Evolutionary conservation across 1,284 basidiomycete species (phyloP), one percentile per base, ranked within the genome.

Genomic region (Microbotryum violaceum): DNA sequence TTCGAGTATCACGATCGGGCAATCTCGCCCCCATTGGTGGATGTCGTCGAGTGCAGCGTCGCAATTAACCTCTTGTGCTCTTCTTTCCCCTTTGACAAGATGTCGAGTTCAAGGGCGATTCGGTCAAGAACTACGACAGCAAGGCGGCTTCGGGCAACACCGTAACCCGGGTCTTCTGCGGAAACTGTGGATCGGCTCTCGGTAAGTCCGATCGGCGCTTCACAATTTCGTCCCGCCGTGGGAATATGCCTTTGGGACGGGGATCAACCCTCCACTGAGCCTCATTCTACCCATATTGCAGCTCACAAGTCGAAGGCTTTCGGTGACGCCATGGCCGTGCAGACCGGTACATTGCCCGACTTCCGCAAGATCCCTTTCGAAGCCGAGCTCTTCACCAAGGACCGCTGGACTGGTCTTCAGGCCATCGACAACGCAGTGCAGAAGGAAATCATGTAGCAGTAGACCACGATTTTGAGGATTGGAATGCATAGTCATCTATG

Each of bases 351-450:
- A 6, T 31, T 70, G 12, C 65, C 66, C 23, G 65, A 64, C 33
- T 71, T 71, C 61, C 44, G 52, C 46, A 60, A 60, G 48, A 62
- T 72, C 49, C 65, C 67, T 7, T 70, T 70, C 58, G 66, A 12
- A 8, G 61, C 66, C 37, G 72, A 73, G 54, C 62, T 72, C 31
- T 73, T 70, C 56, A 62, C 62, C 49, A 70, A 71, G 62, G 60
- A 69, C 44, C 62, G 69, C 56, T 72, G 66, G 66, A 44, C 60
- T 27, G 66, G 63, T 31, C 31, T 72, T 21, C 45, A 60, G 33
- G 27, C 60, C 23, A 51, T 68, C 50, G 27, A 60, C 1, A 64
- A 58, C n/a, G 67, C 67, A 8, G 63, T 57, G 12, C 70, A 72
- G 60, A 65, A 56, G 46, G 63, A 70, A 55, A 59, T 49, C 16